Evolutionary conservation across 257 asterid genomes (phyloP).

Genomic region (Pogostemon cablin): DNA sequence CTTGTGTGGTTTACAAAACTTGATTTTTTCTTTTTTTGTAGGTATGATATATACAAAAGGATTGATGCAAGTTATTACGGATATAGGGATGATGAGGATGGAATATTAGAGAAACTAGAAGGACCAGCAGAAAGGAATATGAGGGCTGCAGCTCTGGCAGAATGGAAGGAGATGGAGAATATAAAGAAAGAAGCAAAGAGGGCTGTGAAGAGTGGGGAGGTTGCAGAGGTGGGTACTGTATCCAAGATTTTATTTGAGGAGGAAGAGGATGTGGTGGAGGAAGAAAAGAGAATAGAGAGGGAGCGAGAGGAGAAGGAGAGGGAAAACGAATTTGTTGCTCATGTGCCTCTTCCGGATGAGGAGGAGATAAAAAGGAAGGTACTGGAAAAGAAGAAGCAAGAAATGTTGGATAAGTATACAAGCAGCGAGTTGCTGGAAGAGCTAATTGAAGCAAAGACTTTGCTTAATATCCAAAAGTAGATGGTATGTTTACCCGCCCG

Average conservation of each 20-base stretch:
- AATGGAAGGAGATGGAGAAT: constrained; percentile 80
- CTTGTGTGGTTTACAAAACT: constrained; percentile 16
- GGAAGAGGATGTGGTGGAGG: constrained; percentile 93
- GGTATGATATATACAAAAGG: constrained; percentile 95
- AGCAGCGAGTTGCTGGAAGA: constrained; percentile 77
- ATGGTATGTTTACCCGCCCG: constrained; percentile 32
- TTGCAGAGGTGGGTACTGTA: constrained; percentile 73
- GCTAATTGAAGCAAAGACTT: constrained; percentile 68
- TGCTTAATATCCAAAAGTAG: constrained; percentile 82
- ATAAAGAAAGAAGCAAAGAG: constrained; percentile 88
- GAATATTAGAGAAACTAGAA: constrained; percentile 76
- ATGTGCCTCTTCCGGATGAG: constrained; percentile 92
- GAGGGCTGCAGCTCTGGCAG: constrained; percentile 72
- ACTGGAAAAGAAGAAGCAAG: constrained; percentile 83
- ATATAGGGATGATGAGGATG: constrained; percentile 95
- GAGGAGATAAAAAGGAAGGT: constrained; percentile 88
- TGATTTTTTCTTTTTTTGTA: constrained; percentile 33
- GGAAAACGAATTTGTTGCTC: constrained; percentile 79
- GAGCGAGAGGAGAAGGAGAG: constrained; percentile 68
- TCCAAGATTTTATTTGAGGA: constrained; percentile 80
- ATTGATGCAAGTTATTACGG: constrained; percentile 97
- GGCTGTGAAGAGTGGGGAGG: constrained; percentile 93
- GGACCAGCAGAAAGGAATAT: constrained; percentile 75
- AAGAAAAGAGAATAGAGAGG: constrained; percentile 66
- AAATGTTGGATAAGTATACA: constrained; percentile 78